Percentiles rank a stretch among this genome's conserved stretches.
Evolutionary conservation across 805 yeast species (phyloP).

Genomic region (Jamesozyma lodderae): DNA sequence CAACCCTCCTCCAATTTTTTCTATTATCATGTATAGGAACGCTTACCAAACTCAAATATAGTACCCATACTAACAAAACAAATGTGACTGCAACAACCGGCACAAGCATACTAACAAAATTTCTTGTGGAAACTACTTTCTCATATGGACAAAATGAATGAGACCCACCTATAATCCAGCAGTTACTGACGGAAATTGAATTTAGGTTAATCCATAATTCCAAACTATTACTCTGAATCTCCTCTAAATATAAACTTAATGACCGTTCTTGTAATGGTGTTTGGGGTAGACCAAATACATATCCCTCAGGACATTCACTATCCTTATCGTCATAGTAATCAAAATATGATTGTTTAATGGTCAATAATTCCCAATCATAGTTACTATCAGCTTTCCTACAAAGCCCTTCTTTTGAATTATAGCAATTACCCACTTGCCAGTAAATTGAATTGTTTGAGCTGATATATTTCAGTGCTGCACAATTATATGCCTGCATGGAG

Average conservation of each 20-base stretch:
- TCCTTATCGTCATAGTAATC: constrained; percentile 22
- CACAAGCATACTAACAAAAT: constrained; percentile 53
- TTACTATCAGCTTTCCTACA: constrained; percentile 42
- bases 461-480: constrained; percentile 33
- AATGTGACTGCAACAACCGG: constrained; percentile 58
- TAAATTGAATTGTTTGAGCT: constrained; percentile 31
- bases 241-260: constrained; percentile 11
- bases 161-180: constrained; percentile 85
- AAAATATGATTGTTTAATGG: constrained; percentile 36
- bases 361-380: constrained; percentile 37
- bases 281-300: constrained; percentile 39
- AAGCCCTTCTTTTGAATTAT: constrained; percentile 39
- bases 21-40: constrained; percentile 67
- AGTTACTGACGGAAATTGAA: constrained; percentile 58
- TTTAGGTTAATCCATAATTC: constrained; percentile 70
- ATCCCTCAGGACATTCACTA: constrained; percentile 31
- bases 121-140: constrained; percentile 41
- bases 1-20: constrained; percentile 51
- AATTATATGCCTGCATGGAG: constrained; percentile 33
- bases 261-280: constrained; percentile 40
- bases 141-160: constrained; percentile 72
- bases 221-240: constrained; percentile 4
- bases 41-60: constrained; percentile 45
- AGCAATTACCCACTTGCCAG: constrained; percentile 65
- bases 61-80: constrained; percentile 41